A percentile compares a stretch with the other conserved stretches of the same genome.
Conservation (phyloP, 75 land plant genomes). For the Sequoia sempervirens region DNA sequence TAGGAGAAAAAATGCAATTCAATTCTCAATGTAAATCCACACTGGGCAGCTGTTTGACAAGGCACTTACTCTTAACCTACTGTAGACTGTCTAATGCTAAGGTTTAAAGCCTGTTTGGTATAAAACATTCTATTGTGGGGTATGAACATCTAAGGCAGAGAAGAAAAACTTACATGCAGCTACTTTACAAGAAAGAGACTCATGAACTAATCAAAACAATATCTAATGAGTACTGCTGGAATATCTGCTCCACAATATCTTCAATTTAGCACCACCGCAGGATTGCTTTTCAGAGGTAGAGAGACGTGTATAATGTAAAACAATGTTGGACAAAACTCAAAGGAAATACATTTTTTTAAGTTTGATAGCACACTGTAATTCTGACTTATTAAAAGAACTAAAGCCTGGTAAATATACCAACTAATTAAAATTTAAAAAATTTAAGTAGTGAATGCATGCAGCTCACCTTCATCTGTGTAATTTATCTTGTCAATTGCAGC, state of each 20-base stretch:
- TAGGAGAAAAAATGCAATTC: background rate
- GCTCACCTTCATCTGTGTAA: slow-evolving; percentile 23
- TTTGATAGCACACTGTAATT: background rate
- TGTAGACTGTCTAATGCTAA: background rate
- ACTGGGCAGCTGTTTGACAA: no score
- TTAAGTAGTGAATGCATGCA: background rate
- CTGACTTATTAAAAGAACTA: background rate
- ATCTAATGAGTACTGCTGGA: background rate
- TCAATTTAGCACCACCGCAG: background rate
- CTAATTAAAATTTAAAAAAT: background rate
- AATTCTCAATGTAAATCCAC: background rate
- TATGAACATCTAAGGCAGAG: background rate
- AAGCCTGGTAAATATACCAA: background rate
- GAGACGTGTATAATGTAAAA: background rate
- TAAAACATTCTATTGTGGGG: background rate
- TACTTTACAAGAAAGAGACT: background rate
- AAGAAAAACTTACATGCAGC: background rate
- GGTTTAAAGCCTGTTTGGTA: background rate
- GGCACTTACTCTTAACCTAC: background rate
- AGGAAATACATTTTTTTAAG: background rate
- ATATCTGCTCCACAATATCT: background rate
- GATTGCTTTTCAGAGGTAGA: background rate
- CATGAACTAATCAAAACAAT: background rate
- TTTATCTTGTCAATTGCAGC: slow-evolving; percentile 23
- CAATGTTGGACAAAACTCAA: background rate